Conservation (phyloP, 345 rosid species). For the Arabidopsis suecica region DNA sequence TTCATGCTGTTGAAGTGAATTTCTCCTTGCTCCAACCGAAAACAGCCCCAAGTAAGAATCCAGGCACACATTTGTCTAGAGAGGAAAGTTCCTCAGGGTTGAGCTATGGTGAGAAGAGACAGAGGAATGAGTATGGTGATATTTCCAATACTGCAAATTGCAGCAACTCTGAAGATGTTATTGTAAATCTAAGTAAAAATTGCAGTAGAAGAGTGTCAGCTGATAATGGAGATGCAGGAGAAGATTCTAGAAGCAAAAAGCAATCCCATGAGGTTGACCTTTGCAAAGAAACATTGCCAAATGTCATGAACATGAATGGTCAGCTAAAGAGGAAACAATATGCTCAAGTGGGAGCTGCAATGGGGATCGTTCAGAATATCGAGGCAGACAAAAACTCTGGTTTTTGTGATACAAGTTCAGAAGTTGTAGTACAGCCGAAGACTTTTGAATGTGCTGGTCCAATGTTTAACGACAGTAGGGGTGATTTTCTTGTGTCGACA, state of each 20-base stretch:
- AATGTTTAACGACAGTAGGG: not conserved
- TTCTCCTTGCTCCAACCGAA: not conserved
- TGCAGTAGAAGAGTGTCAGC: not conserved
- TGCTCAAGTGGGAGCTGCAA: not conserved
- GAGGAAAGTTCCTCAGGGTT: not conserved
- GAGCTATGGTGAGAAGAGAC: conserved; percentile 33
- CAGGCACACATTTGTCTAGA: not conserved
- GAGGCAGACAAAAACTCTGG: not conserved
- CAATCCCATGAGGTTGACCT: not conserved
- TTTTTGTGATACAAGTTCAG: not conserved
- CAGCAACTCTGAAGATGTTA: conserved; percentile 49
- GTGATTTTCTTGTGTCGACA: not conserved
- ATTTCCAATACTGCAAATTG: conserved; percentile 35
- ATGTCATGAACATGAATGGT: not conserved
- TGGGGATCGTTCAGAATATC: not conserved
- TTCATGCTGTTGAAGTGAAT: not conserved
- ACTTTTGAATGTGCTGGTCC: not conserved
- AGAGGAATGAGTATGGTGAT: conserved; percentile 28
- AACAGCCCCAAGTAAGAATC: not conserved
- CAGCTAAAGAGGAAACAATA: no score
- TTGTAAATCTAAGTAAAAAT: conserved; percentile 19
- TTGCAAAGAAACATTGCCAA: not conserved
- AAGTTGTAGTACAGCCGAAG: not conserved
- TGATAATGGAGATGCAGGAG: not conserved
- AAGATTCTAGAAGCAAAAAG: not conserved